These are phyloP conservation scores for Phytophthora sojae DNA, from an alignment of 352 stramenopile genomes.

Conservation along the genomic window DNA sequence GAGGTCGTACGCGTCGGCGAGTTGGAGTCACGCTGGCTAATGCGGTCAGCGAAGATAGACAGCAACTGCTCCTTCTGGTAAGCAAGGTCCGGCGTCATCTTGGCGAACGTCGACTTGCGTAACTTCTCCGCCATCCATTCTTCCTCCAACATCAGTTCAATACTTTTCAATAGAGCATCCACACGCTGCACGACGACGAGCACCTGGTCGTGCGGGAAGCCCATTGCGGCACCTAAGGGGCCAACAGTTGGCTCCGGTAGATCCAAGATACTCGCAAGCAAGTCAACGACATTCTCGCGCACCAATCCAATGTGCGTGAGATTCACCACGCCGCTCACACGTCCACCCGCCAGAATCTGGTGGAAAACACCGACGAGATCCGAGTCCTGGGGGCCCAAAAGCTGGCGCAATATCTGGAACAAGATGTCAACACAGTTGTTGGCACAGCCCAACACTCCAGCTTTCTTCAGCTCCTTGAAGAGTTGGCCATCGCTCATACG, in stretches of 20 bases:
- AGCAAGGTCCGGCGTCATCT: constrained; percentile 76
- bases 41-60: constrained; percentile 77
- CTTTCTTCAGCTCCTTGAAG: constrained; percentile 80
- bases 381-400: constrained; percentile 75
- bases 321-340: constrained; percentile 66
- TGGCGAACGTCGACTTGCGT: constrained; percentile 78
- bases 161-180: constrained; percentile 80
- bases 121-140: constrained; percentile 89
- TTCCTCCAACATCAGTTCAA: constrained; percentile 88
- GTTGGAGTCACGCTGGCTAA: constrained; percentile 60
- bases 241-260: constrained; percentile 78
- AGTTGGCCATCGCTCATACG: constrained; percentile 67
- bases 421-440: constrained; percentile 84
- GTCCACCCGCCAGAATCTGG: constrained; percentile 65
- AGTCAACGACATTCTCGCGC: constrained; percentile 84
- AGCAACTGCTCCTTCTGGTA: constrained; percentile 86
- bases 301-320: constrained; percentile 79
- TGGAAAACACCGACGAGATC: constrained; percentile 74
- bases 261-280: constrained; percentile 86
- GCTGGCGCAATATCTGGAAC: constrained; percentile 83
- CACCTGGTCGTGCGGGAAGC: constrained; percentile 80
- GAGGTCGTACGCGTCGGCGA: constrained; percentile 54
- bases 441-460: constrained; percentile 71
- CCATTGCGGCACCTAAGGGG: constrained; percentile 55
- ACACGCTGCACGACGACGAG: constrained; percentile 80